Evolutionary conservation across 106 monocot species (phyloP).

Genomic region (Platanthera guangdongensis): DNA sequence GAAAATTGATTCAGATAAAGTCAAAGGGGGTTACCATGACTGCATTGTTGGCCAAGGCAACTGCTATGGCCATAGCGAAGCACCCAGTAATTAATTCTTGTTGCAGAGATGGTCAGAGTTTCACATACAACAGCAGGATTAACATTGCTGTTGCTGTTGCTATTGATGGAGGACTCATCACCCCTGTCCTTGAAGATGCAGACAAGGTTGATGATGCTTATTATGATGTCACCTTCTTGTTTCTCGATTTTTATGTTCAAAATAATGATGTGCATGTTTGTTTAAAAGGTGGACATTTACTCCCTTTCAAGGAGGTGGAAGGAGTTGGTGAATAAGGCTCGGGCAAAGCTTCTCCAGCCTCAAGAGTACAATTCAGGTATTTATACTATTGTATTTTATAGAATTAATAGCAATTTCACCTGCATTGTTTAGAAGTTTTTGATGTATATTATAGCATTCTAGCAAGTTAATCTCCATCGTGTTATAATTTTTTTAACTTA

Average conservation of each 20-base stretch:
- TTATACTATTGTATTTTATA: too few relatives aligned
- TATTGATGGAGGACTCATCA: slow-evolving; percentile 86
- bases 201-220: slow-evolving; percentile 45
- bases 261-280: background rate
- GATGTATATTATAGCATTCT: too few relatives aligned
- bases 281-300: slow-evolving; percentile 75
- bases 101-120: slow-evolving; percentile 92
- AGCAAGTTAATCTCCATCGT: background rate
- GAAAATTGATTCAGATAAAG: slow-evolving; percentile 47
- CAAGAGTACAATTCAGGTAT: slow-evolving; percentile 84
- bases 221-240: background rate
- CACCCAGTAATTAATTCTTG: slow-evolving; percentile 86
- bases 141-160: slow-evolving; percentile 95
- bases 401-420: too few relatives aligned
- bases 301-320: slow-evolving; percentile 95
- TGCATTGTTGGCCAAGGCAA: slow-evolving; percentile 79
- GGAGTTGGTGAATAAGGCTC: slow-evolving; percentile 89
- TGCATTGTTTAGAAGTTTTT: too few relatives aligned
- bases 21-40: slow-evolving; percentile 96
- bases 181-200: slow-evolving; percentile 82
- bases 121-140: slow-evolving; percentile 79
- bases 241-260: background rate
- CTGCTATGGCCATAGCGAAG: slow-evolving; percentile 67
- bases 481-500: background rate
- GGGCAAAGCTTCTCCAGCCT: slow-evolving; percentile 91